Evolutionary conservation across 441 rosid genomes (phyloP).

Genomic region (Eruca vesicaria): DNA sequence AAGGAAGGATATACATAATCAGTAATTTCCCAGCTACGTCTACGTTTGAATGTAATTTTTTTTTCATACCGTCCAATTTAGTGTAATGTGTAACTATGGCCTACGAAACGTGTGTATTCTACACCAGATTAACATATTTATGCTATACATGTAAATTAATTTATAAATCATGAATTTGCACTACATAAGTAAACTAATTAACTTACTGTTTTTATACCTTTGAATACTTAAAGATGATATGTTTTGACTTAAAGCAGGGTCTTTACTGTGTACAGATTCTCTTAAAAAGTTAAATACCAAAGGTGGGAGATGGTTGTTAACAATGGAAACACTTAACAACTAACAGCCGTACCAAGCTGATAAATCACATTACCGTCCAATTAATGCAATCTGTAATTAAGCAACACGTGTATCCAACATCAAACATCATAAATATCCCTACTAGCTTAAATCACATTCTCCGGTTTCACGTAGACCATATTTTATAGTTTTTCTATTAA

Average conservation of each 20-base stretch:
- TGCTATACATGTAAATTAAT: background rate
- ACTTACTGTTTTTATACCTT: background rate
- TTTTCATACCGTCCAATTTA: background rate
- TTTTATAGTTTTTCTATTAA: background rate
- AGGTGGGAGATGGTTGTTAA: background rate
- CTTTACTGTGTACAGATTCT: too few species aligned
- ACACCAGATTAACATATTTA: background rate
- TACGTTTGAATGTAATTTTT: background rate
- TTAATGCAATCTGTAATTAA: background rate
- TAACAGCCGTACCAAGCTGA: background rate
- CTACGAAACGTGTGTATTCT: background rate
- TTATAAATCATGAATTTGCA: background rate
- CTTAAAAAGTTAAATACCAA: too few species aligned
- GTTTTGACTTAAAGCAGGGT: too few species aligned
- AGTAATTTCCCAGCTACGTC: background rate
- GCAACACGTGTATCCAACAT: constrained; percentile 12
- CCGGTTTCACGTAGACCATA: background rate
- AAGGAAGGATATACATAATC: background rate
- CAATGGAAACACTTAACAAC: background rate
- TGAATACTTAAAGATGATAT: background rate
- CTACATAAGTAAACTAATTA: background rate
- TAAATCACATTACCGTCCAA: constrained; percentile 1
- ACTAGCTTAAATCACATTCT: background rate
- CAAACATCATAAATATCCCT: background rate
- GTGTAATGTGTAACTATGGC: background rate